A percentile compares a stretch with the other conserved stretches of the same genome.
phyloP scores from a whole-genome alignment of 192 early-diverging fungal species.

The Umbelopsis sp. region DNA sequence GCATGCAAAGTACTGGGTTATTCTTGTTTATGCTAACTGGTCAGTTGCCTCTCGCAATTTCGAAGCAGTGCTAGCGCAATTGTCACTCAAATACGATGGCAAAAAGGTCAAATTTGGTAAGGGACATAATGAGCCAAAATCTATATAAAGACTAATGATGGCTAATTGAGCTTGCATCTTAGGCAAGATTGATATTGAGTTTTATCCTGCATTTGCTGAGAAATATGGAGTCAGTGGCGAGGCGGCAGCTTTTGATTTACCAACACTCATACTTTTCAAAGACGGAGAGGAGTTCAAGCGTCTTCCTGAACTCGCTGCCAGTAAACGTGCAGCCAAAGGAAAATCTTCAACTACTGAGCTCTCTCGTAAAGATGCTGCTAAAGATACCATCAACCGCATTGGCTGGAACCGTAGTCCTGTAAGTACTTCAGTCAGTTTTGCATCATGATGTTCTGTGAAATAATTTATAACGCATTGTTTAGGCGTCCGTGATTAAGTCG shows the following conservation, averaged over 20 bases:
- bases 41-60: conserved; percentile 51
- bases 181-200: conserved; percentile 56
- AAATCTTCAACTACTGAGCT: not conserved
- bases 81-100: conserved; percentile 46
- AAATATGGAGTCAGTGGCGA: conserved; percentile 50
- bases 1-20: conserved; percentile 50
- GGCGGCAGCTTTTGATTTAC: conserved; percentile 54
- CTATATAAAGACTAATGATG: not conserved
- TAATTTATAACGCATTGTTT: not conserved
- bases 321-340: conserved; percentile 32
- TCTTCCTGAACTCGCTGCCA: conserved; percentile 42
- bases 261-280: conserved; percentile 54
- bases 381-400: conserved; percentile 38
- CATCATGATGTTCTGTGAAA: not conserved
- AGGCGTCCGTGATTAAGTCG: not conserved
- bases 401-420: conserved; percentile 37
- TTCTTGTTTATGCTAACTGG: conserved; percentile 57
- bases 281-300: conserved; percentile 47
- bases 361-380: conserved; percentile 29
- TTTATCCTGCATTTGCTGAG: conserved; percentile 44
- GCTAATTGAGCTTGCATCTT: not conserved
- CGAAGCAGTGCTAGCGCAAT: conserved; percentile 49
- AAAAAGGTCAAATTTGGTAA: conserved; percentile 33
- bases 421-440: conserved; percentile 5
- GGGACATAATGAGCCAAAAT: not conserved